Conservation (phyloP, 139 green algal species). For the Chlamydomonas schloesseri region DNA sequence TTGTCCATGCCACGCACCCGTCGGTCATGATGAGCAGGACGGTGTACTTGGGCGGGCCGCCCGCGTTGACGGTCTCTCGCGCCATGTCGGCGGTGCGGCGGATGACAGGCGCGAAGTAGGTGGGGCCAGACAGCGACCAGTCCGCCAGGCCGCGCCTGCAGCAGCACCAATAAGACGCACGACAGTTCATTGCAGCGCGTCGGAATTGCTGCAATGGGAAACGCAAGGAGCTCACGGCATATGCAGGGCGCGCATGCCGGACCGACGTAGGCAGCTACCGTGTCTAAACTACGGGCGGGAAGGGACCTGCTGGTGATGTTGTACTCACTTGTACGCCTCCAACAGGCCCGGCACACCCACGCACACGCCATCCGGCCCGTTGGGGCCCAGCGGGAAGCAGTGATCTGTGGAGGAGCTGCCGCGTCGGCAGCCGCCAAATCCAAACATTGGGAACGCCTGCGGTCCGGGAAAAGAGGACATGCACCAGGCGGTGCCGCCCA, state of each 20-base stretch:
- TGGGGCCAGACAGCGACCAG: constrained; percentile 60
- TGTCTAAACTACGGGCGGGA: no score
- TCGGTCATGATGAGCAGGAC: constrained; percentile 70
- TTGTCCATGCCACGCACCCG: constrained; percentile 33
- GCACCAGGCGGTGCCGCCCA: no score
- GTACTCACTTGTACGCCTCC: constrained; percentile 47
- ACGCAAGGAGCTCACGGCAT: no score
- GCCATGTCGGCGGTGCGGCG: background rate
- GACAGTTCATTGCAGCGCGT: no score
- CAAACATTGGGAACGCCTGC: constrained; percentile 56
- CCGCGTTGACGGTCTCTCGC: background rate
- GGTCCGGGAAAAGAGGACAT: no score
- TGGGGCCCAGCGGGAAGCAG: constrained; percentile 53
- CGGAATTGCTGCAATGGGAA: no score
- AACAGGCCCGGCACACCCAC: constrained; percentile 53
- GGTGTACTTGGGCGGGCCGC: constrained; percentile 51
- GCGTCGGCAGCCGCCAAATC: constrained; percentile 57
- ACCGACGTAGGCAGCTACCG: no score
- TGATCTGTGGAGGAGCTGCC: constrained; percentile 19
- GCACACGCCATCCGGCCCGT: constrained; percentile 41
- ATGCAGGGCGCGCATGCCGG: no score
- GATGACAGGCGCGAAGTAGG: constrained; percentile 64
- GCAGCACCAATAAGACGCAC: no score
- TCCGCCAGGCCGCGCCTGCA: background rate
- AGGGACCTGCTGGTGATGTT: no score